Percentiles rank a stretch among this genome's conserved stretches.
phyloP scores from a whole-genome alignment of 129 eudicot species.

The Flaveria robusta region DNA sequence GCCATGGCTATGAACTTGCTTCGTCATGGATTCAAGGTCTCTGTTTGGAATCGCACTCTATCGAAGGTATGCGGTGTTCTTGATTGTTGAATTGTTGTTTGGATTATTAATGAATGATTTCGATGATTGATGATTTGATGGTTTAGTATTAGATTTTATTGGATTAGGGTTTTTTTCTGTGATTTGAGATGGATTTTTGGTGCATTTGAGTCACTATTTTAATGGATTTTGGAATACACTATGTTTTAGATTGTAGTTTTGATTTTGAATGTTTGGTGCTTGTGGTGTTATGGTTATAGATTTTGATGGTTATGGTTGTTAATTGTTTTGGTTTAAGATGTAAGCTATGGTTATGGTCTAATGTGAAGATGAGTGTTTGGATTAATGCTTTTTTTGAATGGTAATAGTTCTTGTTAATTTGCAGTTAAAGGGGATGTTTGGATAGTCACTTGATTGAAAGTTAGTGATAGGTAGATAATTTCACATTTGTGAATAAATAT shows the following conservation, averaged over 20 bases:
- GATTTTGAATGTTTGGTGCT: background rate
- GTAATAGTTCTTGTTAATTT: background rate
- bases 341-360: constrained; percentile 4
- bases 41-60: constrained; percentile 98
- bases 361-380: background rate
- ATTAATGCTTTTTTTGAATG: background rate
- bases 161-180: constrained; percentile 7
- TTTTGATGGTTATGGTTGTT: constrained; percentile 10
- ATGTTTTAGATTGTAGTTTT: background rate
- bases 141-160: background rate
- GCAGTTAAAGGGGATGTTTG: background rate
- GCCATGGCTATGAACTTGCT: constrained; percentile 96
- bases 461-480: background rate
- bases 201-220: constrained; percentile 3
- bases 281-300: background rate
- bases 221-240: background rate
- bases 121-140: constrained; percentile 17
- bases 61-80: constrained; percentile 60
- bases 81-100: constrained; percentile 24
- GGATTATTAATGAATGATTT: constrained; percentile 4
- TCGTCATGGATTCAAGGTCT: constrained; percentile 81
- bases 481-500: background rate
- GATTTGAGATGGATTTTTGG: background rate
- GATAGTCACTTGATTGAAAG: background rate
- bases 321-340: no score